These are phyloP conservation scores for Salix viminalis DNA, from an alignment of 345 rosid species.

Conservation along the genomic window DNA sequence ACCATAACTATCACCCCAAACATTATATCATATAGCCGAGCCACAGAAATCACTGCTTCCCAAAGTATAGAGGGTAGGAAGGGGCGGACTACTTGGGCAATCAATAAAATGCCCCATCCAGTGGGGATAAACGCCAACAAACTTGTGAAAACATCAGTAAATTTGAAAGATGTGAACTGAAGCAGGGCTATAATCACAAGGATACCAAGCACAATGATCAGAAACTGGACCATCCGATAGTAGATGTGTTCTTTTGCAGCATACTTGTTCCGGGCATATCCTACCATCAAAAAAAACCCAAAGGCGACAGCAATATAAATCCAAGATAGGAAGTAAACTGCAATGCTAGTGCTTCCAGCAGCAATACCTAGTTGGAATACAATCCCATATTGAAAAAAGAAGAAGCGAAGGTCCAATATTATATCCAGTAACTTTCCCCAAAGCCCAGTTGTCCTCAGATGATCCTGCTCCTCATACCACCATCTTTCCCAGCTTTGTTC, in stretches of 20 bases:
- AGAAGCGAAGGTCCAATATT: slow-evolving; percentile 80
- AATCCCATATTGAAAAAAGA: slow-evolving; percentile 84
- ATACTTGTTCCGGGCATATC: slow-evolving; percentile 64
- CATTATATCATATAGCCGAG: slow-evolving; percentile 71
- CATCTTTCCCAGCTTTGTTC: slow-evolving; percentile 93
- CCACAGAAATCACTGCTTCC: slow-evolving; percentile 68
- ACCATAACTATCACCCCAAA: slow-evolving; percentile 76
- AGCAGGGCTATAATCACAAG: slow-evolving; percentile 58
- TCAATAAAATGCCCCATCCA: slow-evolving; percentile 76
- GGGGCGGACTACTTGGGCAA: slow-evolving; percentile 79
- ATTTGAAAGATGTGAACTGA: slow-evolving; percentile 55
- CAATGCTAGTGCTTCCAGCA: slow-evolving; percentile 46
- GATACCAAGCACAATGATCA: slow-evolving; percentile 50
- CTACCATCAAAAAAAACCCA: slow-evolving; percentile 49
- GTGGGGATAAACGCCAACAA: slow-evolving; percentile 86
- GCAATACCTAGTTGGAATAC: slow-evolving; percentile 79
- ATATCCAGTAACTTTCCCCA: slow-evolving; percentile 79
- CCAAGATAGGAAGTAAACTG: slow-evolving; percentile 82
- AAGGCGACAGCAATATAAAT: slow-evolving; percentile 51
- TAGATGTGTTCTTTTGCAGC: slow-evolving; percentile 76
- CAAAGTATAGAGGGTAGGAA: slow-evolving; percentile 60
- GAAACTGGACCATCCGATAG: slow-evolving; percentile 84
- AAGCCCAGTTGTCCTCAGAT: slow-evolving; percentile 69
- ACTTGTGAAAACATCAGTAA: slow-evolving; percentile 67
- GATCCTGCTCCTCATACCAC: slow-evolving; percentile 96